These are phyloP conservation scores for Dipteronia dyeriana DNA, from an alignment of 345 rosid genomes.

Conservation along the genomic window DNA sequence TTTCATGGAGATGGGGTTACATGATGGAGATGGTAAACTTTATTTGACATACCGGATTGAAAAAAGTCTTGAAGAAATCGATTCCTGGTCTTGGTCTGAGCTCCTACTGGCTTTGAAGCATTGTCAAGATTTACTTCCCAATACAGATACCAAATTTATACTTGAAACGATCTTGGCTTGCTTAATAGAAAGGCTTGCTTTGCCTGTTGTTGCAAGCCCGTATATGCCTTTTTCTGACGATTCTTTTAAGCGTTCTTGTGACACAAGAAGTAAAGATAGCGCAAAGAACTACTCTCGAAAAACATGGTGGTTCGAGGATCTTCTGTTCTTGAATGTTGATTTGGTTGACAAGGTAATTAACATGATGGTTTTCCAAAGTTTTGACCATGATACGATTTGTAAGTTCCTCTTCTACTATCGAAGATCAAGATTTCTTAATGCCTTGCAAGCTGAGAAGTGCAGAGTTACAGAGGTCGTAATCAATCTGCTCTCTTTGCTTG, in stretches of 20 bases:
- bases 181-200: slow-evolving; percentile 32
- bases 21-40: slow-evolving; percentile 10
- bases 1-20: slow-evolving; percentile 46
- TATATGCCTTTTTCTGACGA: slow-evolving; percentile 33
- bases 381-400: slow-evolving; percentile 31
- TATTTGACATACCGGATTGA: slow-evolving; percentile 34
- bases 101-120: slow-evolving; percentile 45
- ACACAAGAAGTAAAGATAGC: slow-evolving; percentile 37
- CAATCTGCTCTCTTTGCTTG: slow-evolving; percentile 36
- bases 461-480: slow-evolving; percentile 30
- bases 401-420: slow-evolving; percentile 46
- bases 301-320: slow-evolving; percentile 56
- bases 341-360: slow-evolving; percentile 33
- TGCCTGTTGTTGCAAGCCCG: slow-evolving; percentile 31
- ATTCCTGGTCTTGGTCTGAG: slow-evolving; percentile 60
- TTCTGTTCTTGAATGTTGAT: slow-evolving; percentile 36
- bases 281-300: slow-evolving; percentile 19
- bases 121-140: slow-evolving; percentile 40
- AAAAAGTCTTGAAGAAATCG: slow-evolving; percentile 38
- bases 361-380: slow-evolving; percentile 30
- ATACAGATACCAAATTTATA: slow-evolving; percentile 29
- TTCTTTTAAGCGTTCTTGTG: slow-evolving; percentile 33
- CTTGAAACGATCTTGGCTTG: slow-evolving; percentile 38
- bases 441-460: slow-evolving; percentile 29
- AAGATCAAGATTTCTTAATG: slow-evolving; percentile 29